Conservation (phyloP, 768 basidiomycete genomes). For the Gautieria morchelliformis region DNA sequence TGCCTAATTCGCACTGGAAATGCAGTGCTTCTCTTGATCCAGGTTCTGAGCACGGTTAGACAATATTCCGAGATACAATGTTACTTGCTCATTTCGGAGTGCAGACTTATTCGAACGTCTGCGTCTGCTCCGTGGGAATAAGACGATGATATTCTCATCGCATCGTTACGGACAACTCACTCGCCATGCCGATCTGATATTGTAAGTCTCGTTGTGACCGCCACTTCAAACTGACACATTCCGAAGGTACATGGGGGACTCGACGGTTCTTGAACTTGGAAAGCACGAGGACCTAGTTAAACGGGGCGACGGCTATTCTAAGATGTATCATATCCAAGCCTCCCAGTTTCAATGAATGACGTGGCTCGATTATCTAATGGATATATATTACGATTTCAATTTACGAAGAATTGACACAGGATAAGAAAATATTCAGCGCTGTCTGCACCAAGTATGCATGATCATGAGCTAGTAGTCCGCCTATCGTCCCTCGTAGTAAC, state of each 20-base stretch:
- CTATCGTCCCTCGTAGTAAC: too few relatives aligned
- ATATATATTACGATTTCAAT: too few relatives aligned
- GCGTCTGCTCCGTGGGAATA: conserved; percentile 55
- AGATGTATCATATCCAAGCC: conserved; percentile 66
- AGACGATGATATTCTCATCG: conserved; percentile 77
- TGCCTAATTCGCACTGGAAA: too few relatives aligned
- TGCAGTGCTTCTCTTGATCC: conserved; percentile 61
- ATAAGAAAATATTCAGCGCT: too few relatives aligned
- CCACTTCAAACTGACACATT: conserved; percentile 35
- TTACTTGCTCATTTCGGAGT: neutral
- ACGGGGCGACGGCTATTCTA: conserved; percentile 54
- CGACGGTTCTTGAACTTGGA: conserved; percentile 47
- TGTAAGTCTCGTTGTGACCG: conserved; percentile 45
- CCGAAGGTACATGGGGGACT: conserved; percentile 59
- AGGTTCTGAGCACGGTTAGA: conserved; percentile 57
- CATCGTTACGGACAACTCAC: conserved; percentile 31
- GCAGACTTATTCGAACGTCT: conserved; percentile 61
- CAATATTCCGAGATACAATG: neutral
- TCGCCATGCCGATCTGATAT: neutral
- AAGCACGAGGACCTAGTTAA: conserved; percentile 52
- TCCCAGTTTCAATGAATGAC: conserved; percentile 1
- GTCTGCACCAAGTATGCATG: too few relatives aligned
- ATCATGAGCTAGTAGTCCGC: too few relatives aligned
- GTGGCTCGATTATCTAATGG: too few relatives aligned
- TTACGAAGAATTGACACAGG: too few relatives aligned